Conservation (phyloP, 2,329 filamentous ascomycete species). For the Orbilia ellipsospora region DNA sequence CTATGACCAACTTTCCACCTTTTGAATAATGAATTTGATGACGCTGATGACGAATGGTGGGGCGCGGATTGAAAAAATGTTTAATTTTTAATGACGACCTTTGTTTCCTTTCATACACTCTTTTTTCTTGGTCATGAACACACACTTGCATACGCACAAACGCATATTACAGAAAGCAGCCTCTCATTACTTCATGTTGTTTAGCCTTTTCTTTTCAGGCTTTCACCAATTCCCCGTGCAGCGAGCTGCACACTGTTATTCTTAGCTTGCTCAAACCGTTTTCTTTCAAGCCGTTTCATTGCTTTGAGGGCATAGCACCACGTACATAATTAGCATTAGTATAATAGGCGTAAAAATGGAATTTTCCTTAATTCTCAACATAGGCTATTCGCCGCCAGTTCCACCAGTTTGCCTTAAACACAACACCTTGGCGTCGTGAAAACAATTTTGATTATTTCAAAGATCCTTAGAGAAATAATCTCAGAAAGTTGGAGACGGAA, state of each 20-base stretch:
- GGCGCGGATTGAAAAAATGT: conserved; percentile 16
- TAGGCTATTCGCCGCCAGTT: no score
- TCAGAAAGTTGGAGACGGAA: no score
- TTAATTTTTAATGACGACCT: conserved; percentile 49
- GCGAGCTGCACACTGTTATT: conserved; percentile 17
- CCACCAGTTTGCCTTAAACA: no score
- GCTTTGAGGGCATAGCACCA: conserved; percentile 17
- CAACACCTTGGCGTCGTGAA: no score
- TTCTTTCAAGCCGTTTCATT: not conserved
- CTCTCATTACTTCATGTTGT: not conserved
- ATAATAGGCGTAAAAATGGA: conserved; percentile 39
- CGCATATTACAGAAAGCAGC: not conserved
- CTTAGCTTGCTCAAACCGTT: not conserved
- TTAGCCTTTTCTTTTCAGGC: conserved; percentile 2
- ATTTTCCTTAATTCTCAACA: not conserved
- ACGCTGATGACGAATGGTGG: conserved; percentile 5
- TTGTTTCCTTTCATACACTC: not conserved
- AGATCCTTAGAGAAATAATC: no score
- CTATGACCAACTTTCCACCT: conserved; percentile 3
- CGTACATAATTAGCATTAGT: conserved; percentile 33
- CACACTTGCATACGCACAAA: not conserved
- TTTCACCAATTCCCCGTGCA: not conserved
- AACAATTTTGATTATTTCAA: no score
- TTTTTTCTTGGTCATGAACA: not conserved
- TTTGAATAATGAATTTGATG: conserved; percentile 39